phyloP scores from a whole-genome alignment of 2,329 filamentous ascomycete genomes.

The Beauveria scarabaeidicola region DNA sequence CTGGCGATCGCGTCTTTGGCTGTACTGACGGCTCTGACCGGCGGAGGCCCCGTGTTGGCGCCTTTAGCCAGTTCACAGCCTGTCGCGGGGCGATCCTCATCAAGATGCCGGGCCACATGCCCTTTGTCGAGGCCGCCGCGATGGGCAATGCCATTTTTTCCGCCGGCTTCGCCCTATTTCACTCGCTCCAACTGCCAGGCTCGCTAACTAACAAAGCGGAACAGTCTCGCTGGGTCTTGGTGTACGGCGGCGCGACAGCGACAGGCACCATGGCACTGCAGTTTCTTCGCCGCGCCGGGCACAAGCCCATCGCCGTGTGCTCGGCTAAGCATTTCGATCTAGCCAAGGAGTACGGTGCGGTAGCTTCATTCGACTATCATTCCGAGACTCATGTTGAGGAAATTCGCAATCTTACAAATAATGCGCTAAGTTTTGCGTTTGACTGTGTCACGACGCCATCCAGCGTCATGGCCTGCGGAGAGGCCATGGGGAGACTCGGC shows the following conservation, averaged over 20 bases:
- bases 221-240: constrained; percentile 24
- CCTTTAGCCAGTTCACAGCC: constrained; percentile 22
- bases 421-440: constrained; percentile 27
- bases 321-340: constrained; percentile 24
- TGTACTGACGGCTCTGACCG: constrained; percentile 16
- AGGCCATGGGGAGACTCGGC: constrained; percentile 26
- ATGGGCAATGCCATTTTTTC: constrained; percentile 19
- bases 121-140: constrained; percentile 17
- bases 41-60: constrained; percentile 15
- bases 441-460: constrained; percentile 27
- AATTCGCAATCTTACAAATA: constrained; percentile 28
- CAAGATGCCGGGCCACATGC: constrained; percentile 19
- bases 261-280: constrained; percentile 36
- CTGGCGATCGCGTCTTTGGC: constrained; percentile 21
- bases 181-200: constrained; percentile 19
- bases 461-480: constrained; percentile 28
- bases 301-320: constrained; percentile 15
- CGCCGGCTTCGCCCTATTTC: constrained; percentile 22
- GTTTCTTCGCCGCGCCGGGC: constrained; percentile 6
- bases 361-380: constrained; percentile 29
- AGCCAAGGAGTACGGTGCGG: constrained; percentile 29
- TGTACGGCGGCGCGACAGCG: constrained; percentile 36
- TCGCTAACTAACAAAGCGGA: constrained; percentile 12
- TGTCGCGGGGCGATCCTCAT: constrained; percentile 14
- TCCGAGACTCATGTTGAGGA: constrained; percentile 15